A percentile compares a stretch with the other conserved stretches of the same genome.
Conservation (phyloP, 1,284 basidiomycete genomes). For the Vanrija sp. region DNA sequence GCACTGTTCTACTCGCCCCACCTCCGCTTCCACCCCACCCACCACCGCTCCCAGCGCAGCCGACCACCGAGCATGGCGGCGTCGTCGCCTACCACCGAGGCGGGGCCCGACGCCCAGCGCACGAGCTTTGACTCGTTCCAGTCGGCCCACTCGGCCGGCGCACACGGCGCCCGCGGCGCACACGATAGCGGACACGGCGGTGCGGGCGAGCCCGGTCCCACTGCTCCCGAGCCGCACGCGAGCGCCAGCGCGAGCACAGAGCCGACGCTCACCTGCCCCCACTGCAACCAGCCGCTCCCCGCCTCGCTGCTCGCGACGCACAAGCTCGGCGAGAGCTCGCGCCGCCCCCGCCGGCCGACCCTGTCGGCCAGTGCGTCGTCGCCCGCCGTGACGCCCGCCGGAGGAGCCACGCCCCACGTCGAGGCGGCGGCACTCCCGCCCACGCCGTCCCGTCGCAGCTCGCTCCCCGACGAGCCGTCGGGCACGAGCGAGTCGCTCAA, state of each 20-base stretch:
- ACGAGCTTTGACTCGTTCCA: neutral
- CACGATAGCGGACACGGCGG: neutral
- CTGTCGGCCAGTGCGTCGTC: neutral
- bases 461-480: neutral
- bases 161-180: neutral
- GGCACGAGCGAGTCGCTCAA: constrained; percentile 3
- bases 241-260: constrained; percentile 2
- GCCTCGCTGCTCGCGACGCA: constrained; percentile 21
- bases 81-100: neutral
- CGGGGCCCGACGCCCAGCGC: too few species aligned
- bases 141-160: neutral
- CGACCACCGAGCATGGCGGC: neutral
- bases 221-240: constrained; percentile 6
- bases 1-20: too few species aligned
- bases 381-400: too few species aligned
- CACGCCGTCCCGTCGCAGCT: neutral
- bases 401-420: too few species aligned
- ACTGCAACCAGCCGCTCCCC: constrained; percentile 39
- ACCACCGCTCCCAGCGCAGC: neutral
- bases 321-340: neutral
- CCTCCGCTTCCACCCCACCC: too few species aligned
- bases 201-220: neutral
- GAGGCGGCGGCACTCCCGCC: neutral
- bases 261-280: constrained; percentile 25
- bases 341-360: neutral